Evolutionary conservation across 306 rosid genomes (phyloP).

Genomic region (Glycyrrhiza uralensis): DNA sequence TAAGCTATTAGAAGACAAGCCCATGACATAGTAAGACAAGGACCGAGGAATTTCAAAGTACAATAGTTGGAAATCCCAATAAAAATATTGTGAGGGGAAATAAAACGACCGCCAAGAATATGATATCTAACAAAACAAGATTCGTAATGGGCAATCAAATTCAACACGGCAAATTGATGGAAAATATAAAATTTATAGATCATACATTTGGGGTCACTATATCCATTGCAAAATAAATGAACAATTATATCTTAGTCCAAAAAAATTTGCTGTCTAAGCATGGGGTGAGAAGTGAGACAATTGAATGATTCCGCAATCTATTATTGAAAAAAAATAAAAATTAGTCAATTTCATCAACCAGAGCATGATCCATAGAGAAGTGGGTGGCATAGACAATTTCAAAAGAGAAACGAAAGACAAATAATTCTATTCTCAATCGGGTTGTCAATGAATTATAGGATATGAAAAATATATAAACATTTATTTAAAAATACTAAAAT

Average conservation of each 20-base stretch:
- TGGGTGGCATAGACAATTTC: slow-evolving; percentile 30
- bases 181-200: slow-evolving; percentile 18
- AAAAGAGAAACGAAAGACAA: not conserved
- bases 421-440: slow-evolving; percentile 16
- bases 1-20: slow-evolving; percentile 36
- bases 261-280: slow-evolving; percentile 9
- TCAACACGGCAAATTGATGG: slow-evolving; percentile 41
- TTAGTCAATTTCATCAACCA: slow-evolving; percentile 29
- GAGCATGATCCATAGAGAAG: slow-evolving; percentile 14
- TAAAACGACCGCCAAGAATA: slow-evolving; percentile 28
- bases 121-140: slow-evolving; percentile 27
- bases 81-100: not conserved
- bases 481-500: not conserved
- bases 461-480: not conserved
- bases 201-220: slow-evolving; percentile 27
- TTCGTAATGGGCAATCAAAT: slow-evolving; percentile 34
- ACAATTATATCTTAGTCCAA: slow-evolving; percentile 17
- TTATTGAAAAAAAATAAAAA: slow-evolving; percentile 1
- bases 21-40: slow-evolving; percentile 48
- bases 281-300: slow-evolving; percentile 19
- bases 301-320: slow-evolving; percentile 29
- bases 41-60: slow-evolving; percentile 40
- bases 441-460: slow-evolving; percentile 15
- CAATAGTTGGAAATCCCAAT: slow-evolving; percentile 34
- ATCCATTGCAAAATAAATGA: slow-evolving; percentile 16